Evolutionary conservation across 2,329 filamentous ascomycete genomes (phyloP), one percentile per base, ranked within the genome.

Genomic region (Colletotrichum gigasporum): DNA sequence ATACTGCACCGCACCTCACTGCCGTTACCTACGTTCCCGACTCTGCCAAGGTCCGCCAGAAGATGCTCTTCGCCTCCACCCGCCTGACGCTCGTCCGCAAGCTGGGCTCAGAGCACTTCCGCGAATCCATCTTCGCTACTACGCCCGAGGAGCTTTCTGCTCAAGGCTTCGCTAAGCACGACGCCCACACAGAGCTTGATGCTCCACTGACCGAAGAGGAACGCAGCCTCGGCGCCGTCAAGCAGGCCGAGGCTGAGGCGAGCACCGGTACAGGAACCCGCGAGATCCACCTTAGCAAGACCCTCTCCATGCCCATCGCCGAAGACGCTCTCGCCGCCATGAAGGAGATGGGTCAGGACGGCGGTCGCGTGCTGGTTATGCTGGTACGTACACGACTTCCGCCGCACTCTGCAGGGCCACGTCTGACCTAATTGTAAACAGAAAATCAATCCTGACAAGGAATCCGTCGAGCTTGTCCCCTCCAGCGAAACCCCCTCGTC

Each of bases 51-150:
- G 92, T 96, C 60, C 89, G 92, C 37, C 90, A 93, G 75, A 96
- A 96, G 83, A 96, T 93, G 90, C 85, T 96, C 20, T 94, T 95
- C 75, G 92, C 92, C 5, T 87, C 89, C 22, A 94, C 92, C 26
- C 86, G 91, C 9, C 82, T 94, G 70, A 92, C 91, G 0, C 83
- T 96, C 1, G 86, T 90, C 51, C 86, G 92, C 41, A 91, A 95
- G 78, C 83, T 96, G 9, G 92, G 93, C 45, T 86, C 88, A 56
- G 92, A 96, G 75, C 85, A 93, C 71, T 95, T 96, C 78, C 82
- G 90, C 53, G 91, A 94, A 74, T 91, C 87, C 22, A 82, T 95
- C 41, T 93, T 94, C 73, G 87, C 85, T 10, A 95, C 91, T 1
- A 86, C 84, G 39, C 80, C 88, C 22, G 85, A 87, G 18, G 92